These are phyloP conservation scores for Phylloporus sp. DNA, from an alignment of 768 basidiomycete genomes.

Conservation along the genomic window DNA sequence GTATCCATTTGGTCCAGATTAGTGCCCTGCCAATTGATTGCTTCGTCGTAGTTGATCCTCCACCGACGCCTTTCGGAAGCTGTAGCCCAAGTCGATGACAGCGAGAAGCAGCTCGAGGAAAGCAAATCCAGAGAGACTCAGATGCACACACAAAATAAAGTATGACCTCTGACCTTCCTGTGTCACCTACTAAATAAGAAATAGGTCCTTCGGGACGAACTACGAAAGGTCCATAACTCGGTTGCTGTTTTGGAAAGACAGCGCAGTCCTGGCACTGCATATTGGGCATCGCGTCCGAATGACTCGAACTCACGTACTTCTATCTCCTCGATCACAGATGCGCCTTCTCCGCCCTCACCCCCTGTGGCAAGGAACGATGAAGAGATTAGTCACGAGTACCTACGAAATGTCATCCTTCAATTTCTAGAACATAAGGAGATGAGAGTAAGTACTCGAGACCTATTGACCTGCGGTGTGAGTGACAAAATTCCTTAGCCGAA, in stretches of 20 bases:
- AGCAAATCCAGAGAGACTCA: slow-evolving; percentile 64
- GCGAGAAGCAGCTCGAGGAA: slow-evolving; percentile 75
- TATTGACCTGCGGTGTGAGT: not conserved
- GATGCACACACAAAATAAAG: slow-evolving; percentile 76
- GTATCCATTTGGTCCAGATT: slow-evolving; percentile 3
- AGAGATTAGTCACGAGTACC: slow-evolving; percentile 92
- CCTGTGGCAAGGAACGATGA: slow-evolving; percentile 58
- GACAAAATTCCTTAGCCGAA: slow-evolving; percentile 56
- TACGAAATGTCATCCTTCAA: slow-evolving; percentile 93
- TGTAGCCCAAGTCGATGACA: slow-evolving; percentile 42
- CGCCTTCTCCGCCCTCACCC: slow-evolving; percentile 34
- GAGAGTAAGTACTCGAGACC: slow-evolving; percentile 60
- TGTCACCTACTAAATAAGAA: slow-evolving; percentile 5
- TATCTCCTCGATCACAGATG: slow-evolving; percentile 42
- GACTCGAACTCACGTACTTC: slow-evolving; percentile 33
- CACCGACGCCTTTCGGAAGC: slow-evolving; percentile 49
- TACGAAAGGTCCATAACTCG: slow-evolving; percentile 93
- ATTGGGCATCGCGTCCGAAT: slow-evolving; percentile 63
- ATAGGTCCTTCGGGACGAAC: slow-evolving; percentile 87
- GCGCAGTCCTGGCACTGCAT: slow-evolving; percentile 91
- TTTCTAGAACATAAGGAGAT: slow-evolving; percentile 99
- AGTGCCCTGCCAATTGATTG: not conserved
- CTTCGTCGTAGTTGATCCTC: slow-evolving; percentile 38
- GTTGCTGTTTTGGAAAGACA: slow-evolving; percentile 86
- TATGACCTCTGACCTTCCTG: slow-evolving; percentile 25